Percentiles rank a stretch among this genome's conserved stretches.
Conservation (phyloP, 2,329 filamentous ascomycete species). For the Stachybotrys chartarum region DNA sequence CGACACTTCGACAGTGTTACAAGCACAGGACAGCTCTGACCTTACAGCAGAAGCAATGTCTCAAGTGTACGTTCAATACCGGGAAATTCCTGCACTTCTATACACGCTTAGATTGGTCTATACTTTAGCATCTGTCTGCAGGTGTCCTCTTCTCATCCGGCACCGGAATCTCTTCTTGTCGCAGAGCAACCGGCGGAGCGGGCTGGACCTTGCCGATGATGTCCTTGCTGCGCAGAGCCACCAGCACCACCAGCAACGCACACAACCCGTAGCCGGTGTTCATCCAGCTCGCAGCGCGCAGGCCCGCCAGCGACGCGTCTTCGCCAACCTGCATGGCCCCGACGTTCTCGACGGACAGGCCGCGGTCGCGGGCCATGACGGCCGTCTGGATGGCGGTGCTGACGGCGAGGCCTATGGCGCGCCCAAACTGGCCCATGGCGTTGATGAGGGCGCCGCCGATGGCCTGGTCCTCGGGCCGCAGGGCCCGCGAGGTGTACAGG, state of each 20-base stretch:
- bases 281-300: slow-evolving; percentile 45
- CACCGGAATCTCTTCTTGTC: slow-evolving; percentile 4
- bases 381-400: slow-evolving; percentile 58
- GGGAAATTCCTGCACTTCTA: too few species aligned
- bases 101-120: too few species aligned
- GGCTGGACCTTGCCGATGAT: slow-evolving; percentile 36
- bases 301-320: slow-evolving; percentile 34
- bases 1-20: too few species aligned
- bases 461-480: slow-evolving; percentile 58
- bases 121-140: too few species aligned
- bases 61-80: too few species aligned
- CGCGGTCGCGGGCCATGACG: slow-evolving; percentile 44
- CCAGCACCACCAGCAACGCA: slow-evolving; percentile 34
- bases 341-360: slow-evolving; percentile 33
- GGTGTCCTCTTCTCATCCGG: background rate
- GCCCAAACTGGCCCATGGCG: slow-evolving; percentile 56
- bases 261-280: slow-evolving; percentile 40
- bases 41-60: too few species aligned
- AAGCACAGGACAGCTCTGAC: too few species aligned
- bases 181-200: background rate
- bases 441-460: slow-evolving; percentile 63
- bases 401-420: slow-evolving; percentile 59
- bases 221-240: slow-evolving; percentile 44
- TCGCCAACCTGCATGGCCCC: slow-evolving; percentile 38
- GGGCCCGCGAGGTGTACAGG: slow-evolving; percentile 55